Conservation (phyloP, 306 rosid genomes). For the Corylus americana region DNA sequence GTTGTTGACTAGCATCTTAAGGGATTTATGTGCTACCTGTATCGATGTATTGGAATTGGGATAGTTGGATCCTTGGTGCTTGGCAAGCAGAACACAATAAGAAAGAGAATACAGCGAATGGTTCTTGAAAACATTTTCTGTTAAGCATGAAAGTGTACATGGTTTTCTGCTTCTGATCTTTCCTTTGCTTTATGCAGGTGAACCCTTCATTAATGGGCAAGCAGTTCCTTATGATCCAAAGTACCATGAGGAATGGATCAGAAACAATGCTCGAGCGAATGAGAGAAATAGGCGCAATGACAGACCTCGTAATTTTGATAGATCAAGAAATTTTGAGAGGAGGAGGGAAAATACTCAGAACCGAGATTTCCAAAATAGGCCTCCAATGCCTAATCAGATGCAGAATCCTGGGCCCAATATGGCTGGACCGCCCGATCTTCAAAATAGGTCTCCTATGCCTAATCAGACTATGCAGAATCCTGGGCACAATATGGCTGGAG, state of each 20-base stretch:
- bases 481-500: conserved; percentile 3
- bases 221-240: conserved; percentile 94
- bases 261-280: conserved; percentile 87
- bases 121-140: not conserved
- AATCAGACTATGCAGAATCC: conserved; percentile 34
- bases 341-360: conserved; percentile 76
- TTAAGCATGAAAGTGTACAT: not conserved
- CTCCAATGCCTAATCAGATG: conserved; percentile 44
- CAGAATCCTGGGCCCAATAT: conserved; percentile 38
- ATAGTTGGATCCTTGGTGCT: not conserved
- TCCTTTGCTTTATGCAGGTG: conserved; percentile 56
- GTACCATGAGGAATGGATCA: conserved; percentile 91
- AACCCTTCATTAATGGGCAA: conserved; percentile 88
- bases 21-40: not conserved
- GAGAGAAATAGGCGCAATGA: conserved; percentile 96
- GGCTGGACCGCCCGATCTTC: conserved; percentile 44
- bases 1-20: not conserved
- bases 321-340: conserved; percentile 85
- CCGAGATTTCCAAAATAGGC: conserved; percentile 59
- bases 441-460: conserved; percentile 48
- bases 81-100: not conserved
- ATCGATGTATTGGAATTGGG: not conserved
- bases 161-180: conserved; percentile 9
- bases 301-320: conserved; percentile 77
- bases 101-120: not conserved